A percentile compares a stretch with the other conserved stretches of the same genome.
Conservation (phyloP, 768 basidiomycete genomes). For the Trametes sanguinea region DNA sequence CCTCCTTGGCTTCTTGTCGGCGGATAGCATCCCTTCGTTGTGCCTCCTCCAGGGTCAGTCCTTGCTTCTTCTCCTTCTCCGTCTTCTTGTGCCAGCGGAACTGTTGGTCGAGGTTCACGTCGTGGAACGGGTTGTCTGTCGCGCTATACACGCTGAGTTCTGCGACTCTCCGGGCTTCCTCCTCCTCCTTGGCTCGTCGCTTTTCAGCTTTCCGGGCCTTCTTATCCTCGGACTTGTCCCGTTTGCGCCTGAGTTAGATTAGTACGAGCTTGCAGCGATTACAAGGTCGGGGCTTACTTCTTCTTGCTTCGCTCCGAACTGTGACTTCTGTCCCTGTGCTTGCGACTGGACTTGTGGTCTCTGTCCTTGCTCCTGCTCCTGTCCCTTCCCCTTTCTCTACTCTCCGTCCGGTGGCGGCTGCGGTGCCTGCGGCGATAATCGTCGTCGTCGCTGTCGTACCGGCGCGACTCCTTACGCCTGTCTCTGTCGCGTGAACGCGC, state of each 20-base stretch:
- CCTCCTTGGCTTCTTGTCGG: constrained; percentile 91
- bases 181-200: constrained; percentile 77
- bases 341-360: constrained; percentile 26
- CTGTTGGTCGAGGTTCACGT: constrained; percentile 93
- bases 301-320: constrained; percentile 46
- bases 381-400: constrained; percentile 34
- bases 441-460: constrained; percentile 27
- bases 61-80: constrained; percentile 92
- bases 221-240: constrained; percentile 86
- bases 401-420: constrained; percentile 35
- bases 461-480: constrained; percentile 20
- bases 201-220: constrained; percentile 87
- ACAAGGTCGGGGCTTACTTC: constrained; percentile 41
- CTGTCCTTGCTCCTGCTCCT: constrained; percentile 37
- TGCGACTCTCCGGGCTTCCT: constrained; percentile 89
- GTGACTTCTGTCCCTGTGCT: constrained; percentile 30
- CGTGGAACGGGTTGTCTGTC: constrained; percentile 97
- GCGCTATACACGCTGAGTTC: constrained; percentile 97
- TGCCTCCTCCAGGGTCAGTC: constrained; percentile 76
- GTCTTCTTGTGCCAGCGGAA: constrained; percentile 99
- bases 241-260: constrained; percentile 58
- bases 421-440: constrained; percentile 24
- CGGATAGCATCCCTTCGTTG: constrained; percentile 78
- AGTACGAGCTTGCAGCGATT: not conserved
- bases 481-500: constrained; percentile 32